Percentiles rank a stretch among this genome's conserved stretches.
phyloP scores from a whole-genome alignment of 2,329 filamentous ascomycete genomes.

The Cytospora mali region DNA sequence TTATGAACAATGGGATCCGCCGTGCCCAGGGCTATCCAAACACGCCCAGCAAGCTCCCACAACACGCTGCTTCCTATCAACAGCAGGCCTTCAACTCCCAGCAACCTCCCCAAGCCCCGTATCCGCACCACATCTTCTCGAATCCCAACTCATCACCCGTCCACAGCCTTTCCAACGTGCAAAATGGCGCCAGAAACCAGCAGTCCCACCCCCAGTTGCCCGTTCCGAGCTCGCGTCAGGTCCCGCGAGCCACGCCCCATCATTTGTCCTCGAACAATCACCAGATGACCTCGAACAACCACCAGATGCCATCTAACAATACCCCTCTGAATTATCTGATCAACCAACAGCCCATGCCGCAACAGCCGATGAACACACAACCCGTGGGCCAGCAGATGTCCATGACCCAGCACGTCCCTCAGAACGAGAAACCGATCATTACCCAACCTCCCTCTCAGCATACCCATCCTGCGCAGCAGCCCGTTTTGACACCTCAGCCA shows the following conservation, averaged over 20 bases:
- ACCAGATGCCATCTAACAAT: slow-evolving; percentile 45
- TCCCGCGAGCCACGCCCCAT: slow-evolving; percentile 44
- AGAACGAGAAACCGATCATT: slow-evolving; percentile 45
- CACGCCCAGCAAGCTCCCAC: slow-evolving; percentile 56
- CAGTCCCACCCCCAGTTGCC: slow-evolving; percentile 52
- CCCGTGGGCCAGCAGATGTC: slow-evolving; percentile 37
- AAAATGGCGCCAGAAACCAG: slow-evolving; percentile 46
- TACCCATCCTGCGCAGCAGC: slow-evolving; percentile 27
- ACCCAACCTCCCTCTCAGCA: slow-evolving; percentile 43
- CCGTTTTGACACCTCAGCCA: slow-evolving; percentile 29
- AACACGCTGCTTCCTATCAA: slow-evolving; percentile 59
- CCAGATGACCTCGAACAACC: slow-evolving; percentile 45
- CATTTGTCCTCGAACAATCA: slow-evolving; percentile 46
- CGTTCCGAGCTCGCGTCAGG: slow-evolving; percentile 47
- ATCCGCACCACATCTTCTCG: slow-evolving; percentile 57
- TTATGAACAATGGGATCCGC: slow-evolving; percentile 51
- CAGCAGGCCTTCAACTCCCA: slow-evolving; percentile 56
- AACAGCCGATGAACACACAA: slow-evolving; percentile 34
- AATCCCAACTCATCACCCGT: slow-evolving; percentile 50
- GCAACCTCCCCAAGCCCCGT: slow-evolving; percentile 50
- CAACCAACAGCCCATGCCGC: slow-evolving; percentile 30
- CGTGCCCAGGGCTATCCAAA: slow-evolving; percentile 49
- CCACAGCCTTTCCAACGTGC: slow-evolving; percentile 50
- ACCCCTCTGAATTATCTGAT: slow-evolving; percentile 36
- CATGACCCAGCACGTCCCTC: slow-evolving; percentile 45